A percentile compares a stretch with the other conserved stretches of the same genome.
phyloP scores from a whole-genome alignment of 2,329 filamentous ascomycete genomes.

The Chaetomium globosum region DNA sequence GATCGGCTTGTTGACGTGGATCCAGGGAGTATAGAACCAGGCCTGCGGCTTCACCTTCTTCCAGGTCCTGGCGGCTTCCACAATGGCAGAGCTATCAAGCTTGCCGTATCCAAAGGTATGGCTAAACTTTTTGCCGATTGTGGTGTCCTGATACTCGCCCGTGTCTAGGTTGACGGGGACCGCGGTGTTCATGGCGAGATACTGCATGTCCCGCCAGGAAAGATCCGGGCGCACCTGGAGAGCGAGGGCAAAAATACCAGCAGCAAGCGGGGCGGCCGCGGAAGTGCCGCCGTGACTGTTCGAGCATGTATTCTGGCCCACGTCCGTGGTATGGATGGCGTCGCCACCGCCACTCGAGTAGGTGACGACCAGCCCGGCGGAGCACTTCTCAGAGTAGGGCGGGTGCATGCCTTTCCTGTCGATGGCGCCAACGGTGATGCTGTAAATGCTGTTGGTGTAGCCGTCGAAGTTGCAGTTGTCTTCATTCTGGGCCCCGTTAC shows the following conservation, averaged over 20 bases:
- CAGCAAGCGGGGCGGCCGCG: constrained; percentile 88
- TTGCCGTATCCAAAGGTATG: constrained; percentile 97
- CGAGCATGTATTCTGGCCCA: constrained; percentile 80
- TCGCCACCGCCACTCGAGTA: constrained; percentile 91
- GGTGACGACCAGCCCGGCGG: constrained; percentile 90
- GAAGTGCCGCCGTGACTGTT: constrained; percentile 89
- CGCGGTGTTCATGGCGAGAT: constrained; percentile 82
- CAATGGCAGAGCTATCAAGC: constrained; percentile 81
- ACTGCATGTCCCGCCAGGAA: constrained; percentile 92
- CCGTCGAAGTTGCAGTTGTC: constrained; percentile 99
- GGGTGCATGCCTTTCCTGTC: constrained; percentile 86
- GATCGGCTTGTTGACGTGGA: constrained; percentile 82
- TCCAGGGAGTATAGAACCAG: constrained; percentile 92
- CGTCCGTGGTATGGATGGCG: constrained; percentile 94
- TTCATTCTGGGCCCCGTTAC: constrained; percentile 81
- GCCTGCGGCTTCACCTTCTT: constrained; percentile 89
- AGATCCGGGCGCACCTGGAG: constrained; percentile 83
- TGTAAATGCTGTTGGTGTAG: constrained; percentile 99
- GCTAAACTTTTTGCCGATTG: constrained; percentile 82
- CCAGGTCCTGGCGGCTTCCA: constrained; percentile 84
- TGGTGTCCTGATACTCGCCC: constrained; percentile 79
- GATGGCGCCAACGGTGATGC: constrained; percentile 92
- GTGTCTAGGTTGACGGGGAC: constrained; percentile 73
- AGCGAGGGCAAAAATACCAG: constrained; percentile 87
- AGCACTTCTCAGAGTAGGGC: constrained; percentile 95